Conservation (phyloP, 805 yeast genomes). For the Middelhovenomyces tepae region DNA sequence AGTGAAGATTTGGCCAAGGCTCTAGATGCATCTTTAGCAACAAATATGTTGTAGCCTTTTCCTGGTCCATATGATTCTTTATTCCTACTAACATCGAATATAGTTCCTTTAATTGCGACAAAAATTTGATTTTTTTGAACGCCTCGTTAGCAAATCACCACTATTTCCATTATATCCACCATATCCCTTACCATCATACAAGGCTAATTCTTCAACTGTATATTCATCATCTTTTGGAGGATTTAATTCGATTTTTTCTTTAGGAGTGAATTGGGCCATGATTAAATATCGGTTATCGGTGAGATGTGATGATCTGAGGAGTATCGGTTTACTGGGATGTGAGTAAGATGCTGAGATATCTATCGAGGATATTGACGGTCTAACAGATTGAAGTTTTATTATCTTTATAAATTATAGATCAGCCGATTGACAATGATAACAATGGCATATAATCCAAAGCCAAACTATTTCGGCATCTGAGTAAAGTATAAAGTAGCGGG, state of each 20-base stretch:
- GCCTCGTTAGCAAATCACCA: slow-evolving; percentile 22
- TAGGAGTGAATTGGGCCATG: no score
- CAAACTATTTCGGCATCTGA: no score
- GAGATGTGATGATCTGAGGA: no score
- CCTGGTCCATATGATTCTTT: slow-evolving; percentile 67
- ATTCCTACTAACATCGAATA: slow-evolving; percentile 71
- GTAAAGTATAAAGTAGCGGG: no score
- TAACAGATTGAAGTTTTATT: no score
- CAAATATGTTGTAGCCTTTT: slow-evolving; percentile 58
- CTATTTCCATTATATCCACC: neutral
- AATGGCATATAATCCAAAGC: no score
- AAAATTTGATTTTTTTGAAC: slow-evolving; percentile 41
- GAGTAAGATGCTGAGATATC: no score
- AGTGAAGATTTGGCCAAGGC: slow-evolving; percentile 64
- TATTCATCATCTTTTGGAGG: slow-evolving; percentile 42
- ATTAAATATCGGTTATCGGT: no score
- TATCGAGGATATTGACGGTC: no score
- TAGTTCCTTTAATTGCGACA: slow-evolving; percentile 66
- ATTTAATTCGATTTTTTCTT: slow-evolving; percentile 41
- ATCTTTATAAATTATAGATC: no score
- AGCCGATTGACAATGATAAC: no score
- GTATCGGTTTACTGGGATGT: no score
- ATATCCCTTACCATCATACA: slow-evolving; percentile 36
- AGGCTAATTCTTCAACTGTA: slow-evolving; percentile 34
- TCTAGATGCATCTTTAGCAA: slow-evolving; percentile 70